A percentile compares a stretch with the other conserved stretches of the same genome.
Evolutionary conservation across 768 basidiomycete species (phyloP).

Genomic region (Hericium coralloides): DNA sequence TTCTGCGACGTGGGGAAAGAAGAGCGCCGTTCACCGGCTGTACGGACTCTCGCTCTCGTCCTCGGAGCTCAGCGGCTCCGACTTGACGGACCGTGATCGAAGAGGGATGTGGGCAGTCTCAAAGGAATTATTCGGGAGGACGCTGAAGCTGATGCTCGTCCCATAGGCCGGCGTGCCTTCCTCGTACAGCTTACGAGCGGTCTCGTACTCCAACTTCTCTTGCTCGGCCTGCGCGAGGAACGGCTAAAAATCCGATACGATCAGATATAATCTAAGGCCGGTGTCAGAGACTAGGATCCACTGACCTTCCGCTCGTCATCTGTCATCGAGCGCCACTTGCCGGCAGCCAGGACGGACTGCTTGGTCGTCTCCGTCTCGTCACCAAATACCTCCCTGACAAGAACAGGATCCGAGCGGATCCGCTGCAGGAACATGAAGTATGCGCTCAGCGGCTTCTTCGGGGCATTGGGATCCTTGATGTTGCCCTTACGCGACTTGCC

Average conservation of each 20-base stretch:
- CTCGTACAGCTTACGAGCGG: slow-evolving; percentile 78
- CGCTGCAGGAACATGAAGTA: slow-evolving; percentile 94
- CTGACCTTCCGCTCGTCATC: slow-evolving; percentile 88
- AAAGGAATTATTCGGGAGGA: slow-evolving; percentile 60
- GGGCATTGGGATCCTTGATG: slow-evolving; percentile 94
- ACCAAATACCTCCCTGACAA: slow-evolving; percentile 79
- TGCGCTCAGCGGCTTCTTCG: slow-evolving; percentile 89
- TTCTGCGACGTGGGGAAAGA: slow-evolving; percentile 7
- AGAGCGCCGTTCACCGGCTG: slow-evolving; percentile 5
- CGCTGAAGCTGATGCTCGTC: slow-evolving; percentile 76
- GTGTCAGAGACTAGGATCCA: slow-evolving; percentile 13
- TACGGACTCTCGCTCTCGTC: slow-evolving; percentile 56
- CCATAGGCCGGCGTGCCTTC: slow-evolving; percentile 64
- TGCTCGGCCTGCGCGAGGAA: slow-evolving; percentile 91
- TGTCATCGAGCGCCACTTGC: slow-evolving; percentile 88
- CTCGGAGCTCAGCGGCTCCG: slow-evolving; percentile 49
- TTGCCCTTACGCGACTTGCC: slow-evolving; percentile 91
- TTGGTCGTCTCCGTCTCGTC: slow-evolving; percentile 90
- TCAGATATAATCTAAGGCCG: slow-evolving; percentile 5
- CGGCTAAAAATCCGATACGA: slow-evolving; percentile 41
- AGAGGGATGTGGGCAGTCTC: slow-evolving; percentile 29
- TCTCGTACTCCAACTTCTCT: slow-evolving; percentile 91
- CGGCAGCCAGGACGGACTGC: slow-evolving; percentile 89
- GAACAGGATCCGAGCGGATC: slow-evolving; percentile 67
- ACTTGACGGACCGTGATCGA: slow-evolving; percentile 38